Evolutionary conservation across 257 asterid species (phyloP).

Genomic region (Solanum chmielewskii): DNA sequence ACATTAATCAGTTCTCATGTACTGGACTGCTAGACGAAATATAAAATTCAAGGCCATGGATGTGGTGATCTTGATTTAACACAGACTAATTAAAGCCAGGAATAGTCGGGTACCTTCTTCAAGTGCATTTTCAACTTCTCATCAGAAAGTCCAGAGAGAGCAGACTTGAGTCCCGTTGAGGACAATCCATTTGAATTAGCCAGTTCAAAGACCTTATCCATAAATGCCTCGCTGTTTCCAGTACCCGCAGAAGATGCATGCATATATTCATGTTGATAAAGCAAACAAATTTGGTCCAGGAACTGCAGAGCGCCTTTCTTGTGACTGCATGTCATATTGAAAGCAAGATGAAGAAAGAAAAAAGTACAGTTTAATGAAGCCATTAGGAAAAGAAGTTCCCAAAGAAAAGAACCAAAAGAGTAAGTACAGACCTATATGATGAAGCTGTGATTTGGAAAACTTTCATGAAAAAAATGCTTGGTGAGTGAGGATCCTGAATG

Average conservation of each 20-base stretch:
- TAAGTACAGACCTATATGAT: conserved; percentile 45
- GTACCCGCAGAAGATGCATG: conserved; percentile 27
- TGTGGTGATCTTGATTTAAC: background rate
- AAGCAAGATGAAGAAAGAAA: background rate
- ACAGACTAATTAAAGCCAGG: background rate
- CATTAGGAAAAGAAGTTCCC: background rate
- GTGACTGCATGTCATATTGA: conserved; percentile 45
- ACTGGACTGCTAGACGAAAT: background rate
- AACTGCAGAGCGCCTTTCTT: conserved; percentile 67
- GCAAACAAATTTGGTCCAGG: conserved; percentile 74
- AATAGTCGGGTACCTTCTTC: conserved; percentile 41
- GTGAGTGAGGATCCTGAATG: conserved; percentile 30
- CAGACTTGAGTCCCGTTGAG: conserved; percentile 50
- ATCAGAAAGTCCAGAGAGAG: conserved; percentile 47
- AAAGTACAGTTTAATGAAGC: background rate
- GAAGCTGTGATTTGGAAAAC: conserved; percentile 59
- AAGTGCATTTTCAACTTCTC: conserved; percentile 36
- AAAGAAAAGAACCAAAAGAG: background rate
- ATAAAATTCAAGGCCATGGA: background rate
- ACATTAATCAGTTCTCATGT: background rate
- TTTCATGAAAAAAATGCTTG: conserved; percentile 52
- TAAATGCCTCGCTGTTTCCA: conserved; percentile 41
- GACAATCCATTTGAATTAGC: conserved; percentile 80
- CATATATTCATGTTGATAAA: conserved; percentile 52
- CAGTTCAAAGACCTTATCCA: conserved; percentile 53